Conservation (phyloP, 108 stramenopile genomes). For the Epithemia pelagica region DNA sequence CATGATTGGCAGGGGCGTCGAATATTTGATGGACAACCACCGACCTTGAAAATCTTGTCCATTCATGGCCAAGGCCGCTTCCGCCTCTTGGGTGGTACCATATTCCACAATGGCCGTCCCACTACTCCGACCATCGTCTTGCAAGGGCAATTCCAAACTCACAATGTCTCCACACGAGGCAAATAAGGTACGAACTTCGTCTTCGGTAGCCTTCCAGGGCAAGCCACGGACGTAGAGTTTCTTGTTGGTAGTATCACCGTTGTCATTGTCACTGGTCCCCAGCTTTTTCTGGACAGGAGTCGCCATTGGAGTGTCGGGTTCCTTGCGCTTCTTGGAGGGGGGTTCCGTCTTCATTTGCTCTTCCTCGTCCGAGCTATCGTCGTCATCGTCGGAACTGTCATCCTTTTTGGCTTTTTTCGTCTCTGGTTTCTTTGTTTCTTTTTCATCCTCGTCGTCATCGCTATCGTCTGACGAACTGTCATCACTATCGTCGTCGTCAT, state of each 20-base stretch:
- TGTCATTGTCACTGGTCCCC: constrained; percentile 22
- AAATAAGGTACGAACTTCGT: constrained; percentile 90
- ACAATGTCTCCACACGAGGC: constrained; percentile 64
- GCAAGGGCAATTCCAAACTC: constrained; percentile 76
- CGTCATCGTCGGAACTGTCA: constrained; percentile 12
- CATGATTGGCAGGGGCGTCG: constrained; percentile 49
- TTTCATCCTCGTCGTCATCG: constrained; percentile 29
- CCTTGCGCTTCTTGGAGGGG: constrained; percentile 55
- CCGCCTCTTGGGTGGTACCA: constrained; percentile 41
- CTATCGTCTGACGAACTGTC: constrained; percentile 14
- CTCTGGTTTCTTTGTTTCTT: constrained; percentile 14
- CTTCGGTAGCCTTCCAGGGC: constrained; percentile 89
- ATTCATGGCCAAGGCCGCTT: constrained; percentile 77
- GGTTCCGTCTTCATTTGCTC: constrained; percentile 31
- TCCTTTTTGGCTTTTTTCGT: constrained; percentile 31
- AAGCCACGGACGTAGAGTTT: constrained; percentile 89
- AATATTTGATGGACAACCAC: constrained; percentile 86
- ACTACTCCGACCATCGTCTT: constrained; percentile 76
- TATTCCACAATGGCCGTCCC: constrained; percentile 90
- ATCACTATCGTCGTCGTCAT: constrained; percentile 8
- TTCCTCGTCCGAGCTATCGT: constrained; percentile 27
- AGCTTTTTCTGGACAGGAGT: constrained; percentile 31
- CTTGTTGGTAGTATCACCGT: constrained; percentile 24
- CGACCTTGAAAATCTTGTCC: constrained; percentile 86
- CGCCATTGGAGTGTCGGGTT: constrained; percentile 23